Evolutionary conservation across 148 eudicot genomes (phyloP).

Genomic region (Fagopyrum esculentum): DNA sequence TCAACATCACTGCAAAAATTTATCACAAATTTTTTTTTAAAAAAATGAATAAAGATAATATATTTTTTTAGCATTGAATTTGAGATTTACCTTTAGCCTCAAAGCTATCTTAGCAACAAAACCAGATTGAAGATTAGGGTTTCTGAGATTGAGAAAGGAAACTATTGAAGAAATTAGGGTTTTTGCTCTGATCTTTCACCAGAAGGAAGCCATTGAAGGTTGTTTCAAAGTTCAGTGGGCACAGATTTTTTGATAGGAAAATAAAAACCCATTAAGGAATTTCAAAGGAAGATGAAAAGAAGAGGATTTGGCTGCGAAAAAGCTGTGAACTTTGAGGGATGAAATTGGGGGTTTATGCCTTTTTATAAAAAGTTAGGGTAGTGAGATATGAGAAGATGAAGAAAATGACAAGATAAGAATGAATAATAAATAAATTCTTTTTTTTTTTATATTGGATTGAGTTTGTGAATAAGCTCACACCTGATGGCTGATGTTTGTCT

Average conservation of each 20-base stretch:
- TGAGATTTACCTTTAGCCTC: slow-evolving; percentile 8
- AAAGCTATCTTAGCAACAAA: neutral
- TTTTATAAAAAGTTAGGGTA: neutral
- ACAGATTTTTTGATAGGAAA: neutral
- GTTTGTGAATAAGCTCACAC: neutral
- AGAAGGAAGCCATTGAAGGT: neutral
- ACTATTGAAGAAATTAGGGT: neutral
- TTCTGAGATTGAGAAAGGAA: slow-evolving; percentile 1
- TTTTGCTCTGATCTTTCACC: neutral
- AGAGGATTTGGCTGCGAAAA: neutral
- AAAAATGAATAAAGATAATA: neutral
- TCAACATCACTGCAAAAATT: slow-evolving; percentile 44
- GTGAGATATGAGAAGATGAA: neutral
- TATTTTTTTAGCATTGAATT: neutral
- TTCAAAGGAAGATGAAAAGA: neutral
- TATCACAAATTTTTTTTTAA: neutral
- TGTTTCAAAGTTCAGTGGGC: neutral
- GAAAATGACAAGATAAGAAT: neutral
- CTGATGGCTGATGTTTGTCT: neutral
- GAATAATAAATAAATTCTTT: neutral
- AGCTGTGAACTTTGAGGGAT: neutral
- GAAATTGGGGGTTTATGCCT: neutral
- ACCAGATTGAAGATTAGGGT: neutral
- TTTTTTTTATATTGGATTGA: neutral
- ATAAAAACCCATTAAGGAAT: slow-evolving; percentile 2